A percentile compares a stretch with the other conserved stretches of the same genome.
These are phyloP conservation scores for Backusella mclennaniae DNA, from an alignment of 192 early-diverging fungal genomes.

Conservation along the genomic window DNA sequence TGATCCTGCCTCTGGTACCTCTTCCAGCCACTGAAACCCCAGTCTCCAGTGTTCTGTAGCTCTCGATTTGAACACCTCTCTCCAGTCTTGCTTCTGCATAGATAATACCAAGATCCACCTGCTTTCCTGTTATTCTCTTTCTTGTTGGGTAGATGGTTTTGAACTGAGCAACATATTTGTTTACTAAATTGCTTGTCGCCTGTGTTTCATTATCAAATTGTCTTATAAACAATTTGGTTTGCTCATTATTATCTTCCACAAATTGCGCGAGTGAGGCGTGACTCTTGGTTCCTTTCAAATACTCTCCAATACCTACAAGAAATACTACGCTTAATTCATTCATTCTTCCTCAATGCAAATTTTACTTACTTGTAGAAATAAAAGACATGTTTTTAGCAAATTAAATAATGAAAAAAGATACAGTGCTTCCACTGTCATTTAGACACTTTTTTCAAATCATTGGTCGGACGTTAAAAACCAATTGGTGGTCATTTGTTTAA, in stretches of 20 bases:
- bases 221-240: background rate
- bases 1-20: background rate
- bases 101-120: background rate
- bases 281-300: background rate
- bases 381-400: background rate
- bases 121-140: background rate
- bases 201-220: slow-evolving; percentile 2
- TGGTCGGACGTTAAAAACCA: background rate
- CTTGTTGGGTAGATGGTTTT: background rate
- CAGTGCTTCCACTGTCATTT: background rate
- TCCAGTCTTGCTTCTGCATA: background rate
- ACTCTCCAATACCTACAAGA: background rate
- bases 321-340: background rate
- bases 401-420: background rate
- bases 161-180: background rate
- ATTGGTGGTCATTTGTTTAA: too few relatives aligned
- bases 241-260: background rate
- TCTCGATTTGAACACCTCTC: background rate
- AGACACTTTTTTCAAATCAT: background rate
- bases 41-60: background rate
- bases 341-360: background rate
- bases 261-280: background rate
- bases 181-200: background rate
- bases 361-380: slow-evolving; percentile 8
- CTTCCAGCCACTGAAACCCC: background rate